Evolutionary conservation across 2,329 filamentous ascomycete genomes (phyloP).

Genomic region (Pezicula carpinea): DNA sequence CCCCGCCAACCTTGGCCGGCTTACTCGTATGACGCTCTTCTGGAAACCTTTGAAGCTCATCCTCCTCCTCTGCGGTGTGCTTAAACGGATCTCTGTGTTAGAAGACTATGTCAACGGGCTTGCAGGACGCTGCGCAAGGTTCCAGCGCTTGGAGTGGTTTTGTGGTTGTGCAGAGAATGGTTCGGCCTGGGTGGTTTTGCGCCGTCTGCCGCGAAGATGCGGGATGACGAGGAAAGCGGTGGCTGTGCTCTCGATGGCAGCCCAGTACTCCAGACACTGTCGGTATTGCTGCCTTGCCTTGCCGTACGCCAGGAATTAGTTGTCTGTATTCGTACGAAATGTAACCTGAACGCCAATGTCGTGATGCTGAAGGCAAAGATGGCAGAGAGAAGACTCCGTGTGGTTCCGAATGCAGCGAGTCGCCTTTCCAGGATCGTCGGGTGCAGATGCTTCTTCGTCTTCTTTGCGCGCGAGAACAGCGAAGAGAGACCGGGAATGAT

Average conservation of each 20-base stretch:
- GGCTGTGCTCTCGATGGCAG: conserved; percentile 16
- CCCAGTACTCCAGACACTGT: conserved; percentile 6
- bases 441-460: neutral
- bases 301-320: neutral
- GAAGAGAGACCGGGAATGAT: neutral
- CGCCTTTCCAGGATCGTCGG: too few relatives aligned
- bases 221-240: conserved; percentile 23
- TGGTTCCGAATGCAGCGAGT: too few relatives aligned
- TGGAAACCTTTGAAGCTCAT: conserved; percentile 99
- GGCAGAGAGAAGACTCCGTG: too few relatives aligned
- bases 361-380: too few relatives aligned
- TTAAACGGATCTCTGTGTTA: conserved; percentile 7
- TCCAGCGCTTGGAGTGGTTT: neutral
- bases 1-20: conserved; percentile 27
- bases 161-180: neutral
- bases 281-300: conserved; percentile 3
- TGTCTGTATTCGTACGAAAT: too few relatives aligned
- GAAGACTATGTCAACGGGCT: neutral
- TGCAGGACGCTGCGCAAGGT: neutral
- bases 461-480: neutral
- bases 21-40: conserved; percentile 82
- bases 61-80: conserved; percentile 16
- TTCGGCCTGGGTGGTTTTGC: neutral
- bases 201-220: neutral
- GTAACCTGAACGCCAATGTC: neutral